phyloP scores from a whole-genome alignment of 352 stramenopile species.

The Globisporangium paroecandrum region DNA sequence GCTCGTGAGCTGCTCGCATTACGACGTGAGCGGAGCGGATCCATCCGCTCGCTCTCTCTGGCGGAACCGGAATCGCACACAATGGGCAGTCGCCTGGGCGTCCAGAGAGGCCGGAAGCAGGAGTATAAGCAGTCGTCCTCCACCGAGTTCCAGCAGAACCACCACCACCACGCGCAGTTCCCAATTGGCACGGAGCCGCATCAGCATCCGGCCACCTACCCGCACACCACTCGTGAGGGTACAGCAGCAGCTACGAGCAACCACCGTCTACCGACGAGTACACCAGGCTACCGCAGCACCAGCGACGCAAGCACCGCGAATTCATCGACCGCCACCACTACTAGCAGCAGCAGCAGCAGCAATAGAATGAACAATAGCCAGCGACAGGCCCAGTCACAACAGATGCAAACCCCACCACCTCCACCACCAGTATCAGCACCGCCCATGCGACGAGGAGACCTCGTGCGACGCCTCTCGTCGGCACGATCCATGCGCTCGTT shows the following conservation, averaged over 20 bases:
- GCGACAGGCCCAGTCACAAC: background rate
- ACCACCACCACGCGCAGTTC: constrained; percentile 5
- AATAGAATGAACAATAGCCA: constrained; percentile 3
- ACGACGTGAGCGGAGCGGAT: background rate
- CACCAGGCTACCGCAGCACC: background rate
- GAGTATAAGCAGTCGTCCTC: constrained; percentile 2
- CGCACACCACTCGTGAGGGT: background rate
- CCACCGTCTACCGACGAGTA: background rate
- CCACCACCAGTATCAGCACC: background rate
- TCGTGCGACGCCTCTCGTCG: constrained; percentile 17
- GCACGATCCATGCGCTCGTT: constrained; percentile 13
- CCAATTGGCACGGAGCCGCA: constrained; percentile 7
- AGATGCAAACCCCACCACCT: background rate
- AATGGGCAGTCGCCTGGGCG: constrained; percentile 12
- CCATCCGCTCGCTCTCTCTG: constrained; percentile 1
- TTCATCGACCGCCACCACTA: background rate
- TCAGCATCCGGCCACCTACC: background rate
- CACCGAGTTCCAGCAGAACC: constrained; percentile 7
- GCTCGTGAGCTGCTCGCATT: background rate
- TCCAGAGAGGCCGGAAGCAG: constrained; percentile 3
- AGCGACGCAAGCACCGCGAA: constrained; percentile 1
- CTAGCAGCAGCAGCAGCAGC: background rate
- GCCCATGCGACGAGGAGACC: constrained; percentile 1
- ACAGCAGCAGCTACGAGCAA: background rate
- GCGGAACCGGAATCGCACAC: background rate